Evolutionary conservation across 2,329 filamentous ascomycete species (phyloP).

Genomic region (Neurospora sp.): DNA sequence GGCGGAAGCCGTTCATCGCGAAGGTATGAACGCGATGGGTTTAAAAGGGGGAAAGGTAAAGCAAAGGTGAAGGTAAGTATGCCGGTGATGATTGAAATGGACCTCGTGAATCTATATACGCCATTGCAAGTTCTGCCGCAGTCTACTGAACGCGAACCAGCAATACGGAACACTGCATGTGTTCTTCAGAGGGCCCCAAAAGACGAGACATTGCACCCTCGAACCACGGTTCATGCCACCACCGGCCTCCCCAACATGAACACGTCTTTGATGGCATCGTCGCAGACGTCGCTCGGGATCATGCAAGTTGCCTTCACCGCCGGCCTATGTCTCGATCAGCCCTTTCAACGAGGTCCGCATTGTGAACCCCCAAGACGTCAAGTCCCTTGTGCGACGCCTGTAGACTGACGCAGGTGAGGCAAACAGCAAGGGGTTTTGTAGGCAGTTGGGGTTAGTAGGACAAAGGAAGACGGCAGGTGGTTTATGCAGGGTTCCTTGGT

Average conservation of each 20-base stretch:
- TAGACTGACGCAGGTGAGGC: background rate
- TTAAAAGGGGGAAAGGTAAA: background rate
- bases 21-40: background rate
- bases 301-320: background rate
- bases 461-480: background rate
- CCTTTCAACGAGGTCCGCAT: background rate
- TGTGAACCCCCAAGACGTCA: background rate
- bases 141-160: no score
- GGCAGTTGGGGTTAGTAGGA: background rate
- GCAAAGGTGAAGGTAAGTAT: background rate
- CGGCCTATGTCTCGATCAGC: background rate
- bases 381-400: background rate
- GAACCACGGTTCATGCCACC: background rate
- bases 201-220: background rate
- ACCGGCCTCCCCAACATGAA: background rate
- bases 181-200: background rate
- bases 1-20: background rate
- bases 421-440: background rate
- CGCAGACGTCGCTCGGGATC: background rate
- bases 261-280: background rate
- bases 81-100: accelerated
- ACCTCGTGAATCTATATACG: accelerated
- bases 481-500: background rate
- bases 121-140: background rate
- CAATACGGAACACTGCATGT: background rate